Evolutionary conservation across 768 basidiomycete genomes (phyloP), one percentile per base, ranked within the genome.

Genomic region (Vishniacozyma victoriae): DNA sequence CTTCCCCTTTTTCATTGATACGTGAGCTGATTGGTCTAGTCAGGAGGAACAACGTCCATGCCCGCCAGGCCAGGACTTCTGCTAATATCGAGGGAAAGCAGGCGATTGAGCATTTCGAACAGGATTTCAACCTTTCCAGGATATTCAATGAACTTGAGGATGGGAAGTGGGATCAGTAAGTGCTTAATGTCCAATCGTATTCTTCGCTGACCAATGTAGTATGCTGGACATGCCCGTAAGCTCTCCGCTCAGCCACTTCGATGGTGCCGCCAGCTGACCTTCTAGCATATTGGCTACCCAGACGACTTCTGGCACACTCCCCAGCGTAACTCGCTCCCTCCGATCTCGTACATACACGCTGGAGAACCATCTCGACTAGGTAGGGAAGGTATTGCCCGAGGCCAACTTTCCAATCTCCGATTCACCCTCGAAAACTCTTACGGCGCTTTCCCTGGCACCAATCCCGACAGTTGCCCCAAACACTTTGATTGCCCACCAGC

Each of bases 391-490:
- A n/a, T n/a, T n/a, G n/a, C n/a, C n/a, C n/a, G n/a, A n/a, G n/a
- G n/a, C n/a, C n/a, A n/a, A n/a, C n/a, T n/a, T 52, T 26, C 50
- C 50, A 1, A 45, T 52, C 36, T 37, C 43, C n/a, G 50, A 52
- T 77, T 83, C 45, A 76, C 76, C 2, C 77, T 79, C 1, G 83
- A 85, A 74, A 79, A 80, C 11, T 79, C 76, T 15, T 60, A 74
- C 1, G 82, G 80, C 15, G 79, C 81, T 33, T 85, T 82, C 81
- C 83, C 83, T 0, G 83, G 83, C 29, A 83, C 84, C 69, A 82
- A 83, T 57, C 72, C 70, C 29, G 76, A 77, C 68, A 77, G 84
- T 50, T 85, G 83, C 57, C 73, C 74, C 2, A 52, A 57, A 38
- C 57, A 57, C 0, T 60, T 60, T 44, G 61, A 57, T 46, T 72